phyloP scores from a whole-genome alignment of 2,329 filamentous ascomycete species.

The Piedraia hortae region DNA sequence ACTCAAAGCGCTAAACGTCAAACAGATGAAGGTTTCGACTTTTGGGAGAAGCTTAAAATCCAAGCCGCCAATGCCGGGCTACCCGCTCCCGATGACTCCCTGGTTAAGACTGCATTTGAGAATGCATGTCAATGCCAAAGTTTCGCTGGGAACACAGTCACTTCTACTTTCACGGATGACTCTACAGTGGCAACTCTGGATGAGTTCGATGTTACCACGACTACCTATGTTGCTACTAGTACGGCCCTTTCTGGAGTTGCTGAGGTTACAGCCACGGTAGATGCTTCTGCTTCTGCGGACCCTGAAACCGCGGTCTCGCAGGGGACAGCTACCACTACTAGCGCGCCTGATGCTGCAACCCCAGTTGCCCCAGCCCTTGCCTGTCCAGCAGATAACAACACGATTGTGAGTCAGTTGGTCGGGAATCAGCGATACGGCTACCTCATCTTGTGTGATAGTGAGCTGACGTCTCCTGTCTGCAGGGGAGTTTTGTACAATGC shows the following conservation, averaged over 20 bases:
- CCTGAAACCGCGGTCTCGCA: constrained; percentile 1
- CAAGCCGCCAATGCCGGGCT: too few species aligned
- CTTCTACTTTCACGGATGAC: constrained; percentile 8
- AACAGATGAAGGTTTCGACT: too few species aligned
- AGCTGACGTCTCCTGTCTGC: constrained; percentile 11
- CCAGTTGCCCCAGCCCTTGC: constrained; percentile 9
- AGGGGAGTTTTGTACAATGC: constrained; percentile 10
- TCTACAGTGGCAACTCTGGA: constrained; percentile 2
- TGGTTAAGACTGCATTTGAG: constrained; percentile 7
- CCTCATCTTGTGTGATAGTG: constrained; percentile 10
- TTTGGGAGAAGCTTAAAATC: too few species aligned
- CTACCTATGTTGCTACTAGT: constrained; percentile 1
- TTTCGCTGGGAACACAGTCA: constrained; percentile 6
- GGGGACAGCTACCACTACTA: not conserved
- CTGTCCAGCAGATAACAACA: constrained; percentile 11
- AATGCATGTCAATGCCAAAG: constrained; percentile 12
- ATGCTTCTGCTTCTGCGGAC: constrained; percentile 1
- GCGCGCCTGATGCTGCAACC: constrained; percentile 2
- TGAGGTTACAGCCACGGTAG: constrained; percentile 1
- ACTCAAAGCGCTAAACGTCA: too few species aligned
- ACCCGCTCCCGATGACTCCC: constrained; percentile 3
- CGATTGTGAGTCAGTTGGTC: constrained; percentile 10
- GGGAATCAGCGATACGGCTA: constrained; percentile 11
- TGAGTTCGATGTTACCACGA: constrained; percentile 1
- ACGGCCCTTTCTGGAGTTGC: constrained; percentile 1